Conservation (phyloP, 2,329 filamentous ascomycete species). For the Dactylonectria estremocensis region DNA sequence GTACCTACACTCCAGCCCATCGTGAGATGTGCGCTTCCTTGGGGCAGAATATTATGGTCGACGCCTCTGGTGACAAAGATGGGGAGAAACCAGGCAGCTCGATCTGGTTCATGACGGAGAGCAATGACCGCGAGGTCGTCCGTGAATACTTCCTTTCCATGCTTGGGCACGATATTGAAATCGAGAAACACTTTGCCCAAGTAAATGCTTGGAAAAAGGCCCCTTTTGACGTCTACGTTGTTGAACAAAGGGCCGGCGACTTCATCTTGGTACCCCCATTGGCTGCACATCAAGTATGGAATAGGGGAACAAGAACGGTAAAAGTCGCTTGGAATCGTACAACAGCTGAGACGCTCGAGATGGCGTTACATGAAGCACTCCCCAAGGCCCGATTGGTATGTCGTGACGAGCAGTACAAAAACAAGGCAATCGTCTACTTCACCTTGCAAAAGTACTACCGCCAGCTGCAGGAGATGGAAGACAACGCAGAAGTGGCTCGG, state of each 20-base stretch:
- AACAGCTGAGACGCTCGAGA: conserved; percentile 89
- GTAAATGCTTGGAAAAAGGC: conserved; percentile 96
- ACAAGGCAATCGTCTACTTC: conserved; percentile 95
- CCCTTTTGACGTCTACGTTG: conserved; percentile 91
- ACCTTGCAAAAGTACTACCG: conserved; percentile 84
- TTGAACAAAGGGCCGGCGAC: conserved; percentile 91
- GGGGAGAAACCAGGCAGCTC: conserved; percentile 90
- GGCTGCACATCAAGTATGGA: conserved; percentile 98
- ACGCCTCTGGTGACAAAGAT: conserved; percentile 81
- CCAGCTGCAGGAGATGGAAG: conserved; percentile 70
- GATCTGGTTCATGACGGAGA: conserved; percentile 99
- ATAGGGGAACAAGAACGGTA: conserved; percentile 93
- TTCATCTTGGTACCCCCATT: conserved; percentile 94
- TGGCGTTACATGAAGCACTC: conserved; percentile 89
- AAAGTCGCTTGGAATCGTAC: conserved; percentile 99
- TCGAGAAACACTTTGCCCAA: conserved; percentile 97
- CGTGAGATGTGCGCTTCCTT: conserved; percentile 97
- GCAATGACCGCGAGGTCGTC: conserved; percentile 90
- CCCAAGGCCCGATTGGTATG: conserved; percentile 93
- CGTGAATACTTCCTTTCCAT: conserved; percentile 95
- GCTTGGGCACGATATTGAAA: conserved; percentile 95
- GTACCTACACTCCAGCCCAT: conserved; percentile 95
- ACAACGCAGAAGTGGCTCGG: conserved; percentile 61
- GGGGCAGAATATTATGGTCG: conserved; percentile 98
- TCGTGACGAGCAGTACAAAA: conserved; percentile 98